Evolutionary conservation across 352 stramenopile species (phyloP).

Genomic region (Globisporangium barbulae): DNA sequence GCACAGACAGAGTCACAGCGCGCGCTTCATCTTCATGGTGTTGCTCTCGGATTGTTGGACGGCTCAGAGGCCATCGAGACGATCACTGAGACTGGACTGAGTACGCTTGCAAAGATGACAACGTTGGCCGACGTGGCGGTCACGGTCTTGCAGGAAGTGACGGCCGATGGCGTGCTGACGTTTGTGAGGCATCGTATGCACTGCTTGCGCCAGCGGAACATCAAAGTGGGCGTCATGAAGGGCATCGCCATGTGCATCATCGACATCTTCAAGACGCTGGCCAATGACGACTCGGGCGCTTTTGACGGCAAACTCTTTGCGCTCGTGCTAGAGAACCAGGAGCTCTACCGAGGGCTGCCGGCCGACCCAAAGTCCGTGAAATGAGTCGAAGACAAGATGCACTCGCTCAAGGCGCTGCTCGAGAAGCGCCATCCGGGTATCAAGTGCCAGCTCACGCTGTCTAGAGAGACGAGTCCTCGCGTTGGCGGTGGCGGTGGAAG

Average conservation of each 20-base stretch:
- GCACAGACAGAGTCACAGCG: slow-evolving; percentile 12
- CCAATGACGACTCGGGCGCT: slow-evolving; percentile 17
- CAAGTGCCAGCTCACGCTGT: slow-evolving; percentile 39
- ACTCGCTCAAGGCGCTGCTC: slow-evolving; percentile 17
- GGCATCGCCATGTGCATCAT: slow-evolving; percentile 29
- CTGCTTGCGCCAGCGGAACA: slow-evolving; percentile 34
- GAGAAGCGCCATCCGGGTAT: slow-evolving; percentile 29
- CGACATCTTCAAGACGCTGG: slow-evolving; percentile 27
- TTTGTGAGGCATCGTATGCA: slow-evolving; percentile 26
- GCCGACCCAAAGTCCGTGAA: slow-evolving; percentile 19
- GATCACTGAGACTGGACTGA: slow-evolving; percentile 26
- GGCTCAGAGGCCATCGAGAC: slow-evolving; percentile 29
- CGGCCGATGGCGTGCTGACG: slow-evolving; percentile 20
- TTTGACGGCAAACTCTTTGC: slow-evolving; percentile 30
- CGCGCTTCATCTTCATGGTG: slow-evolving; percentile 14
- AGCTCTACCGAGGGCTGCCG: slow-evolving; percentile 25
- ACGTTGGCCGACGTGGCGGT: slow-evolving; percentile 39
- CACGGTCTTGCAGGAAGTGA: slow-evolving; percentile 23
- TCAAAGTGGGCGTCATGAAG: slow-evolving; percentile 38
- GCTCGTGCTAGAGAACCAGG: slow-evolving; percentile 36
- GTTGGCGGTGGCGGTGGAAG: too few species aligned
- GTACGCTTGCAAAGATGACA: slow-evolving; percentile 27
- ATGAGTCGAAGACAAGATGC: slow-evolving; percentile 28
- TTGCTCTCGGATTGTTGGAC: background rate
- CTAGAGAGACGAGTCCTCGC: slow-evolving; percentile 13